Conservation (phyloP, 1,139 yeast species). For the Diutina siamensis region DNA sequence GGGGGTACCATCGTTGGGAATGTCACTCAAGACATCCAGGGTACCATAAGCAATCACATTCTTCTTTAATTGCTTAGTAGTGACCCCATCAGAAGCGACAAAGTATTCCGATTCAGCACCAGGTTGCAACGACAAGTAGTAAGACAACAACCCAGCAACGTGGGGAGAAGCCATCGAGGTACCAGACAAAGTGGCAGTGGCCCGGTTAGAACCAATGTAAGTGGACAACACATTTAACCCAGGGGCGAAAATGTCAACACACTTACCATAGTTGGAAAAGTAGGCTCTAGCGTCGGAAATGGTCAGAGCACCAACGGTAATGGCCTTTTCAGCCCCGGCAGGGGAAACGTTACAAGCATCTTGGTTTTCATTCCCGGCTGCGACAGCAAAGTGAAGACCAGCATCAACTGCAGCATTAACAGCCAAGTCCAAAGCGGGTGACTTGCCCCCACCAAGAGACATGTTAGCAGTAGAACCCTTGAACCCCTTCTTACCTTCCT, state of each 20-base stretch:
- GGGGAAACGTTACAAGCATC: conserved; percentile 83
- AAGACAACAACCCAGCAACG: conserved; percentile 80
- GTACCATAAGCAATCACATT: conserved; percentile 77
- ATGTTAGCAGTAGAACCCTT: conserved; percentile 84
- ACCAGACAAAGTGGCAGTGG: conserved; percentile 89
- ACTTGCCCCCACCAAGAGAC: conserved; percentile 84
- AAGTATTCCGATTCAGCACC: conserved; percentile 62
- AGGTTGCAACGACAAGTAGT: conserved; percentile 88
- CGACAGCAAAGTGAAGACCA: conserved; percentile 76
- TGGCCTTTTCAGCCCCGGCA: conserved; percentile 63
- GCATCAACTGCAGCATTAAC: conserved; percentile 76
- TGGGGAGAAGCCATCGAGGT: conserved; percentile 99
- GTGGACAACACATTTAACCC: conserved; percentile 74
- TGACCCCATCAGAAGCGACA: conserved; percentile 45
- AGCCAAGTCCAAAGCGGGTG: conserved; percentile 72
- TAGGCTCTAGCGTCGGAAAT: conserved; percentile 65
- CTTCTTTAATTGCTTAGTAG: conserved; percentile 85
- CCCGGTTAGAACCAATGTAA: conserved; percentile 74
- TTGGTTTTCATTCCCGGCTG: conserved; percentile 80
- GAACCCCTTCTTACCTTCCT: conserved; percentile 49
- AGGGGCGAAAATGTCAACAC: conserved; percentile 82
- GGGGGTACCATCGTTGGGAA: conserved; percentile 70
- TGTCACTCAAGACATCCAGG: conserved; percentile 49
- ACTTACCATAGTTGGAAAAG: conserved; percentile 72
- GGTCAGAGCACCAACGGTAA: conserved; percentile 79